Percentiles rank a stretch among this genome's conserved stretches.
Conservation (phyloP, 805 yeast genomes). For the Starmerella floris region DNA sequence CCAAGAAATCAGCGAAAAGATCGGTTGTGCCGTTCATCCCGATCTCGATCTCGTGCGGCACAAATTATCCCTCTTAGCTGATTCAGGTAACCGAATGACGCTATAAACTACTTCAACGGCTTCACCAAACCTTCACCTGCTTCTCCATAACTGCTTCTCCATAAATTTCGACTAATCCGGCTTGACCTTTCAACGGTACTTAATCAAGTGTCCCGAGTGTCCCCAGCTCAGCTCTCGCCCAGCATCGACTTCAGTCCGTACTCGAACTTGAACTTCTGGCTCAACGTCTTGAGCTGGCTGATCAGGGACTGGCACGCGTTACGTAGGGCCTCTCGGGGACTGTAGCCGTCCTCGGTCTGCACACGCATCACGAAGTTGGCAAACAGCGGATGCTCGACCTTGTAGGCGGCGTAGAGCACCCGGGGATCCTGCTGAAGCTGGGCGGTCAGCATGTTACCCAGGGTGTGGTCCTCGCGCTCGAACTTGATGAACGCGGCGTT, state of each 20-base stretch:
- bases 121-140: no score
- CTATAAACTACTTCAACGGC: no score
- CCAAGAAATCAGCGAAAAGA: no score
- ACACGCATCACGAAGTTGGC: constrained; percentile 89
- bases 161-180: no score
- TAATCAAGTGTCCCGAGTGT: no score
- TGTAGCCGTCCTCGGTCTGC: constrained; percentile 90
- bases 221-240: constrained; percentile 25
- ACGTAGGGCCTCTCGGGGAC: constrained; percentile 79
- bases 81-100: no score
- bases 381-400: constrained; percentile 93
- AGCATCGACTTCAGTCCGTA: constrained; percentile 71
- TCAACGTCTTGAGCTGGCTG: constrained; percentile 59
- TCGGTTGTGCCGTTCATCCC: no score
- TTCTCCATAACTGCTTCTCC: no score
- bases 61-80: no score
- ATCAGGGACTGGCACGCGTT: constrained; percentile 81
- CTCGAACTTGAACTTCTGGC: constrained; percentile 73
- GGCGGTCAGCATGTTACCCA: constrained; percentile 78
- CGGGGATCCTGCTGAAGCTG: constrained; percentile 74
- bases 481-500: constrained; percentile 86
- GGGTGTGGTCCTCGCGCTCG: constrained; percentile 95
- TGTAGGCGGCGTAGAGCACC: constrained; percentile 94
- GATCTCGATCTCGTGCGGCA: no score
- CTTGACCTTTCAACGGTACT: no score